Evolutionary conservation across 192 early-diverging fungal genomes (phyloP), one percentile per base, ranked within the genome.

Genomic region (Paraglomus brasilianum): DNA sequence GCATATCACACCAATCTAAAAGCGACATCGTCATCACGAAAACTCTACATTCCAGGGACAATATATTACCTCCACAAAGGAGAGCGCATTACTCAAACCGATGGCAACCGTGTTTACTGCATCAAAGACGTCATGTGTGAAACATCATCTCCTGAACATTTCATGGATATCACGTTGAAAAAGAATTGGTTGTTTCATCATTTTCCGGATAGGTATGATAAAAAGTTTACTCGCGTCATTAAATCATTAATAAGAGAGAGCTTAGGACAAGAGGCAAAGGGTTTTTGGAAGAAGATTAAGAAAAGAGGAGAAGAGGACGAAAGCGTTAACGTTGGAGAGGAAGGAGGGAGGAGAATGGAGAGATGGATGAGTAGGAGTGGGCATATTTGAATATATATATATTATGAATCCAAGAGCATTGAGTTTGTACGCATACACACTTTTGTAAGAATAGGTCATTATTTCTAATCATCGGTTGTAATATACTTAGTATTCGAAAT

Each of bases 131-230:
- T 74, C 15, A 69, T 74, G 15, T 75, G 75, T 30, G 77, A 79
- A 61, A 71, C 69, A 41, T 79, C 77, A 36, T 70, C 64, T 47
- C 75, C 72, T 30, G 64, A 49, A 2, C 48, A 72, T 21, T 79
- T 79, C 57, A 75, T 72, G 62, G 68, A 74, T 6, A 75, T 79
- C 36, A 72, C 66, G 4, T 49, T 79, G 24, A 11, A 74, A 11
- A 65, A 42, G n/a, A 79, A 79, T 42, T 79, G 77, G 77, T 39
- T 75, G 42, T 79, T 74, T 65, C 77, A 79, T 55, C 77, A 79
- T 41, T 79, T 79, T 66, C 77, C 77, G 10, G 74, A 79, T 60
- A 71, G 75, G 57, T 79, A 79, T 63, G 77, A 79, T 60, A 75
- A 74, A 1, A 59, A 72, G 3, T 46, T 79, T 2, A 72, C 75